Conservation (phyloP, 2,329 filamentous ascomycete genomes). For the Geosmithia morbida region DNA sequence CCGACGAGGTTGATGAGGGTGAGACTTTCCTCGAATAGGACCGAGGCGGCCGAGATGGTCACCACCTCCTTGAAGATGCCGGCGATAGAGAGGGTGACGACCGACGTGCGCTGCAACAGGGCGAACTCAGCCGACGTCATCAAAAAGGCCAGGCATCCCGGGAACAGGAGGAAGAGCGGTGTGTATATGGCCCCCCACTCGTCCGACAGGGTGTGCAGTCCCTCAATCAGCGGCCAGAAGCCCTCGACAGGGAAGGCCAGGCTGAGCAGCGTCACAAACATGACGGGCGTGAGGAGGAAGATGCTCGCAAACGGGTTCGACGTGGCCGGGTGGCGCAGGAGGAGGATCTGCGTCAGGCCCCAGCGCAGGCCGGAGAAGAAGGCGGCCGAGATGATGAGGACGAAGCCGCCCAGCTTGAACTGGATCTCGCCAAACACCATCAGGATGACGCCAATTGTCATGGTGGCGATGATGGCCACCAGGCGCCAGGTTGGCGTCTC, state of each 20-base stretch:
- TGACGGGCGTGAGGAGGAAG: conserved; percentile 93
- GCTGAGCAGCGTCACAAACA: conserved; percentile 71
- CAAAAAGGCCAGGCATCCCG: conserved; percentile 78
- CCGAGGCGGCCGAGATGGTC: conserved; percentile 76
- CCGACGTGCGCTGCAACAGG: conserved; percentile 82
- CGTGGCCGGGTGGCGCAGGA: conserved; percentile 86
- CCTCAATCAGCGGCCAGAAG: conserved; percentile 49
- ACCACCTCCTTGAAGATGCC: conserved; percentile 99
- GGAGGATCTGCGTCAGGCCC: conserved; percentile 94
- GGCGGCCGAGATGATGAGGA: conserved; percentile 82
- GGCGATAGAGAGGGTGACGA: conserved; percentile 90
- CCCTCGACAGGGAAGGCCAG: conserved; percentile 84
- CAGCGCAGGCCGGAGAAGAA: conserved; percentile 96
- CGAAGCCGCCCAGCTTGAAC: conserved; percentile 75
- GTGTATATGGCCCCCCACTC: conserved; percentile 55
- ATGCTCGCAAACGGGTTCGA: conserved; percentile 95
- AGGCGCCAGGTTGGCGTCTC: conserved; percentile 79
- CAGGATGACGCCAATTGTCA: conserved; percentile 90
- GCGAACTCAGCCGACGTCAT: conserved; percentile 98
- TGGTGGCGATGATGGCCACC: conserved; percentile 73
- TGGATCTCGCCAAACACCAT: conserved; percentile 95
- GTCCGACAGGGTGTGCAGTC: conserved; percentile 46
- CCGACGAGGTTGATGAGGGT: conserved; percentile 80
- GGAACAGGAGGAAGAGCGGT: conserved; percentile 69
- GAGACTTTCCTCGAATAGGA: conserved; percentile 79